Base-by-base conservation (phyloP, 306 rosid genomes). In the Comarum palustre region DNA sequence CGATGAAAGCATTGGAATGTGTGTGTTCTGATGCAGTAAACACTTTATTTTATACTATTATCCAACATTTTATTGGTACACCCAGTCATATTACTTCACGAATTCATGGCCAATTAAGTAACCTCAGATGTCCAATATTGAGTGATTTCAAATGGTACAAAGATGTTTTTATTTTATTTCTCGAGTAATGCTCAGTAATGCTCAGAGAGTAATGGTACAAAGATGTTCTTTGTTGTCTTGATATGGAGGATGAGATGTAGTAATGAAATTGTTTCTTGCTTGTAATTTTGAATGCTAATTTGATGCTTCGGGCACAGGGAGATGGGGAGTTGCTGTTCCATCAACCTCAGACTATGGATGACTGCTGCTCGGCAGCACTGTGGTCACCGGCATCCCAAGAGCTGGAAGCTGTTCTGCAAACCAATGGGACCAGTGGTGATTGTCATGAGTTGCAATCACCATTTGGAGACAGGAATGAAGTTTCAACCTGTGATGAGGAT, bases 401-500 rank as follows among this genome's bases (percentile, higher is more conserved):
- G 68, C 43, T 58, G 75, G 68, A 32, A 72, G 75, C 12, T 42
- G 43, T 72, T 72, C 68, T 17, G 57, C 75, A 72, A 42, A 39
- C 15, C 75, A 58, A 58, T 42, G 66, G 7, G 42, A 57, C 5
- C 27, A 41, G 17, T 41, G 57, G 29, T 58, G 68, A 25, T 27
- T 72, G 68, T 19, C 29, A 25, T 39, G 57, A 11, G 15, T 16
- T 58, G 31, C 75, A 72, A 72, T 72, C 32, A 19, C 43, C 57
- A 19, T 58, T 41, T 58, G 58, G 54, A 25, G 41, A 71, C 9
- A 41, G 7, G 57, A 72, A 41, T 72, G 31, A 25, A 39, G 47
- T 58, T 25, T 72, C 68, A 72, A 57, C 66, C 57, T 41, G 42
- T 42, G 75, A 72, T 42, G 68, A 72, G 60, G 67, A 48, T 20